These are phyloP conservation scores for Phytophthora europaea DNA, from an alignment of 352 stramenopile species.

Conservation along the genomic window DNA sequence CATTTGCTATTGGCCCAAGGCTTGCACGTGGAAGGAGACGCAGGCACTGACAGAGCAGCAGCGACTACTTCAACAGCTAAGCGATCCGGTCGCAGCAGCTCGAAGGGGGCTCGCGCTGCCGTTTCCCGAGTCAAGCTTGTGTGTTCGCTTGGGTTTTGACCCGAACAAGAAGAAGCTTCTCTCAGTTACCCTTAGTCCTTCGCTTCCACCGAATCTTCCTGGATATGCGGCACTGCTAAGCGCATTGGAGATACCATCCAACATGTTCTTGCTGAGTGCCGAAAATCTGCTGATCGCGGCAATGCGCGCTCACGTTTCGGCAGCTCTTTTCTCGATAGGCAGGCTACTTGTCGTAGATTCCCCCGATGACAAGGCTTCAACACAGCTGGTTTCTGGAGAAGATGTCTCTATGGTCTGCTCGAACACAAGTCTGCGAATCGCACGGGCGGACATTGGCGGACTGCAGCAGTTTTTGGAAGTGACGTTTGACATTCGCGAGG, in stretches of 20 bases:
- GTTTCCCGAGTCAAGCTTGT: constrained; percentile 77
- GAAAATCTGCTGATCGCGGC: constrained; percentile 81
- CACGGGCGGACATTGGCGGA: constrained; percentile 78
- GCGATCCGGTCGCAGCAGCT: constrained; percentile 40
- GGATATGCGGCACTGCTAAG: constrained; percentile 61
- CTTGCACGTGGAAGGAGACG: constrained; percentile 66
- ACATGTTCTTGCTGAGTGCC: constrained; percentile 81
- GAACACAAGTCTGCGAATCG: constrained; percentile 68
- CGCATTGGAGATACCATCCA: constrained; percentile 75
- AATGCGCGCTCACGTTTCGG: constrained; percentile 81
- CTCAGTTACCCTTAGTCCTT: constrained; percentile 68
- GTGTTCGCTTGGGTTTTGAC: constrained; percentile 74
- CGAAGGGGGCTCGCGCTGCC: constrained; percentile 37
- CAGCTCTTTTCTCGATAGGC: constrained; percentile 78
- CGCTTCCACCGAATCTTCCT: constrained; percentile 72
- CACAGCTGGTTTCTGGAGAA: constrained; percentile 80
- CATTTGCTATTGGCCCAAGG: constrained; percentile 86
- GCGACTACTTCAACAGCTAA: constrained; percentile 65
- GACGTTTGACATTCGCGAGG: constrained; percentile 86
- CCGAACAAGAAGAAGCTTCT: constrained; percentile 70
- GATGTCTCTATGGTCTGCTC: constrained; percentile 72
- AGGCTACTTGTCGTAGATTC: constrained; percentile 77
- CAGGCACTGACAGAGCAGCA: constrained; percentile 70
- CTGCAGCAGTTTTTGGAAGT: constrained; percentile 82
- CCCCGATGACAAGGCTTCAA: constrained; percentile 53